These are phyloP conservation scores for Cerrena zonata DNA, from an alignment of 1,284 basidiomycete species.

Conservation along the genomic window DNA sequence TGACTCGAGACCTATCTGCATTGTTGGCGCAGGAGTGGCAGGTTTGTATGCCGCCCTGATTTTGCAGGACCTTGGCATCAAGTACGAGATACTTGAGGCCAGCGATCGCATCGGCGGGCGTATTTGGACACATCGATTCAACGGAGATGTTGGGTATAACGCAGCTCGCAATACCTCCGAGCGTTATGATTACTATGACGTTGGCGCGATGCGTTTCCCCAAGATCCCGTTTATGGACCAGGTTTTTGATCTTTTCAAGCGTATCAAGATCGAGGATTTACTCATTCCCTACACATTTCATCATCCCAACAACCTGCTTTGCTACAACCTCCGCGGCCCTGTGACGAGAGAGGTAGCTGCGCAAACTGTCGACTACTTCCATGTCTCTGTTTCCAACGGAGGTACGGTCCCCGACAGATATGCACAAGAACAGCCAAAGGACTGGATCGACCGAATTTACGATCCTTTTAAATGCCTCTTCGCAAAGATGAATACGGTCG, in stretches of 20 bases:
- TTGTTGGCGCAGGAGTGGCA: too few species aligned
- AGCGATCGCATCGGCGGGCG: too few species aligned
- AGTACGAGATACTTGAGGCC: constrained; percentile 21
- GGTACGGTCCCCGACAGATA: constrained; percentile 8
- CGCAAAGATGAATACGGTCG: neutral
- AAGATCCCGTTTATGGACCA: constrained; percentile 26
- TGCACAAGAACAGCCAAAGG: neutral
- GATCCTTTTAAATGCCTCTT: constrained; percentile 6
- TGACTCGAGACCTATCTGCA: too few species aligned
- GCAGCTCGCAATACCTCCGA: neutral
- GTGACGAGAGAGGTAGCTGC: constrained; percentile 2
- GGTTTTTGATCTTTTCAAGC: constrained; percentile 21
- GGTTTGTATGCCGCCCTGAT: too few species aligned
- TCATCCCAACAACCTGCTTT: constrained; percentile 10
- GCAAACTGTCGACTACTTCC: constrained; percentile 5
- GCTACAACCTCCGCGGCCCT: constrained; percentile 9
- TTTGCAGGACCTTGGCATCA: constrained; percentile 4
- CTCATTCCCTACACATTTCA: too few species aligned
- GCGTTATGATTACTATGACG: constrained; percentile 14
- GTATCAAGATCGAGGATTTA: constrained; percentile 1
- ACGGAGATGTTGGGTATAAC: constrained; percentile 5
- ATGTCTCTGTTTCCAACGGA: constrained; percentile 6
- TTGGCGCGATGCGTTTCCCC: constrained; percentile 34
- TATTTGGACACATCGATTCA: constrained; percentile 27
- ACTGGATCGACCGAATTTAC: neutral